Evolutionary conservation across 768 basidiomycete genomes (phyloP), one percentile per base, ranked within the genome.

Genomic region (Agrocybe pediades): DNA sequence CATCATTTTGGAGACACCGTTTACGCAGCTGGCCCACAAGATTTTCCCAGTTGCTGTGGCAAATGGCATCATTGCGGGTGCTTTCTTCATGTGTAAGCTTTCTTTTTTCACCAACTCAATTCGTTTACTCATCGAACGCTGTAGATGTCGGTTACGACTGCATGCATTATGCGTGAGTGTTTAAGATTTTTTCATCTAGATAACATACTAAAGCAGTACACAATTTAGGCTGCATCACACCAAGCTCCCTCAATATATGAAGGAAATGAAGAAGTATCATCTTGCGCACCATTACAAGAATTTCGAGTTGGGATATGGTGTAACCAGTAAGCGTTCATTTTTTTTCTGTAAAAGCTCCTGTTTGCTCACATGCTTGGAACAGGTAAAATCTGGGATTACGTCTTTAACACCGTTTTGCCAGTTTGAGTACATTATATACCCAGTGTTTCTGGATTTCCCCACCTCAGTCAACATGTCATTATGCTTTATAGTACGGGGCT

Each of bases 221-320:
- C 26, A 27, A 41, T 56, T 27, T 59, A 85, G 87, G 20, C 77
- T 95, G 52, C 95, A 96, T 67, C 94, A 97, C 73, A 88, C 90
- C 2, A 84, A 77, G 60, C 83, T 96, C 20, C 93, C 94, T 2
- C 75, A 85, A 29, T 97, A 98, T 73, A 69, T 98, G 73, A 81
- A 80, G 53, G 88, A 94, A 67, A 89, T 92, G 90, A 99, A 99
- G 79, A 91, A 91, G 67, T 98, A 98, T 66, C 97, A 99, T 64
- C 82, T 99, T 58, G 95, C 93, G 6, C 95, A 98, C 66, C 96
- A 98, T 69, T 97, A 96, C 78, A 97, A 97, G 74, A 96, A 97
- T 76, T 96, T 93, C 68, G 94, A 97, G 66, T 88, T 98, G 41
- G 95, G 95, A 16, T 98, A 95, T 66, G 95, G 96, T 26, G 95